Base-by-base conservation (phyloP, 441 rosid genomes). In the Biscutella laevigata region DNA sequence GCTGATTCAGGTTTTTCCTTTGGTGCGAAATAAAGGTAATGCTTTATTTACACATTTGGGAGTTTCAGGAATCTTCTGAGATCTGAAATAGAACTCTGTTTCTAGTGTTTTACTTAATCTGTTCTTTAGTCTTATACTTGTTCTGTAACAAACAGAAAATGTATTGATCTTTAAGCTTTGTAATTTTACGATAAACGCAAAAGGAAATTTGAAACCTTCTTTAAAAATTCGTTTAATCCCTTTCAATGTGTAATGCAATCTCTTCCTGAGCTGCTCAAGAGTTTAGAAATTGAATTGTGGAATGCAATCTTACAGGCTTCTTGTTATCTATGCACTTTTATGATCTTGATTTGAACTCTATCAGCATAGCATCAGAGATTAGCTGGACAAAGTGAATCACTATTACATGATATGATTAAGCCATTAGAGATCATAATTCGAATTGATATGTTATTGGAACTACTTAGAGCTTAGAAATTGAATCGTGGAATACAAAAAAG, bases 1-100 rank as follows among this genome's bases (percentile, higher is more conserved):
- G 82, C 10, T 84, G 61, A 80, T 6, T 30, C 34, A 7, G 21
- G 4, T 11, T 19, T 50, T 30, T 28, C 3, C 13, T 15, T 17
- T 26, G 19, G 10, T 38, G 22, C 1, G 7, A 14, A 45, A 40
- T 25, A 35, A 64, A 42, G 47, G 59, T 64, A 53, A 66, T 50
- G 60, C 41, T n/a, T 58, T 37, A n/a, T n/a, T 4, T 3, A 11
- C 24, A 1, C 36, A 36, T 58, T 42, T 64, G 51, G 35, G 35
- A 0, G 19, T 3, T 39, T 4, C 39, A 41, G 19, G 38, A 32
- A 59, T 43, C 54, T 57, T 66, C 25, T 16, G 10, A 59, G 55
- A 59, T 59, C 27, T 66, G 57, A 13, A 53, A 10, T 5, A 0
- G 6, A 4, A 16, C 50, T 45, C 37, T 29, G 16, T 10, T 24